These are phyloP conservation scores for Sarocladium oryzae DNA, from an alignment of 2,329 filamentous ascomycete species.

Conservation along the genomic window DNA sequence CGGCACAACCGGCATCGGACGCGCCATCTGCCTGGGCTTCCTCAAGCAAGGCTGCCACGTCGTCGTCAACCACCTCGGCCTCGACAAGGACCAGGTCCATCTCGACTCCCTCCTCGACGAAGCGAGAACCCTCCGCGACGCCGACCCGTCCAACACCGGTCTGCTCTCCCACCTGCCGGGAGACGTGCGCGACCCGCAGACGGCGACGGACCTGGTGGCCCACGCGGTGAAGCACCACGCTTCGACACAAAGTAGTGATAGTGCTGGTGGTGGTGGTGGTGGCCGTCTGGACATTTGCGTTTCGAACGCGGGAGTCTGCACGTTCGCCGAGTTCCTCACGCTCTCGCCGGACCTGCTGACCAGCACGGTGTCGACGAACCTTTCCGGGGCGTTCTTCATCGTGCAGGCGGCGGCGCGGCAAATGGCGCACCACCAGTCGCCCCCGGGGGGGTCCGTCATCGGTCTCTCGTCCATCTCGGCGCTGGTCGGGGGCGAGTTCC, in stretches of 20 bases:
- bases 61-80: conserved; percentile 71
- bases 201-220: conserved; percentile 60
- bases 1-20: conserved; percentile 78
- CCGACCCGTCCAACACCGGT: conserved; percentile 40
- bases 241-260: conserved; percentile 24
- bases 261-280: conserved; percentile 38
- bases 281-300: conserved; percentile 69
- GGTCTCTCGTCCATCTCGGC: conserved; percentile 68
- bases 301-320: conserved; percentile 82
- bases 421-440: conserved; percentile 59
- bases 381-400: conserved; percentile 82
- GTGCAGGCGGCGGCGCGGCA: conserved; percentile 79
- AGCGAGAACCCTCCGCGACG: conserved; percentile 38
- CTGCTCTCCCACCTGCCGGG: conserved; percentile 63
- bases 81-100: conserved; percentile 43
- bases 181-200: conserved; percentile 70
- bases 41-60: conserved; percentile 71
- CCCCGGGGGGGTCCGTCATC: conserved; percentile 72
- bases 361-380: conserved; percentile 70
- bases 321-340: conserved; percentile 79
- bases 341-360: conserved; percentile 64
- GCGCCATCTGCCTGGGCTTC: conserved; percentile 76
- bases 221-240: conserved; percentile 48
- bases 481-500: conserved; percentile 68
- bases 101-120: conserved; percentile 47